Base-by-base conservation (phyloP, 176 grass and related monocot genomes). In the Neostapfia colusana region DNA sequence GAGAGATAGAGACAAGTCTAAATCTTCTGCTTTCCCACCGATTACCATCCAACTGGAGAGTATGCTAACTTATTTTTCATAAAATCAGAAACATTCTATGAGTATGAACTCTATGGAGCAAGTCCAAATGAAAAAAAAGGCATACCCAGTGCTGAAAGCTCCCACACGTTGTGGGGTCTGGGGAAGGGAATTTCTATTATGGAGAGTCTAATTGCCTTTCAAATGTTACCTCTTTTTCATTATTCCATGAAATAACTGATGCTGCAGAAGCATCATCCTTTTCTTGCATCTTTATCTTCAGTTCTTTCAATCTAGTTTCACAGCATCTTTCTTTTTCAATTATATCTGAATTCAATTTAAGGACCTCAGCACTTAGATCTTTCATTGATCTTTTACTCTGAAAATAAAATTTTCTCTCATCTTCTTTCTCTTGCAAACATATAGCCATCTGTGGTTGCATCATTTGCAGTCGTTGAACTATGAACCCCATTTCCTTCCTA, bases 221-320 rank as follows among this genome's bases (percentile, higher is more conserved):
- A 90, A 86, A 58, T 18, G 7, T 59, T 97, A 97, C 91, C 94
- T 91, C 86, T 61, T 85, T 97, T 74, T 81, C 74, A 69, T 79
- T 83, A 45, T 67, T 59, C 91, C 84, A 93, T 44, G 59, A 88
- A 75, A 70, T 65, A 82, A 80, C 73, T 75, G 84, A 85, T 80
- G 69, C 67, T 69, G 56, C 39, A 43, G 71, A 46, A 15, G 67
- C 79, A 43, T 69, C 73, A 5, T 85, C 86, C 6, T 81, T 55
- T 66, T 35, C 44, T 72, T 87, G 78, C 49, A 97, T 79, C 63
- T 82, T 85, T 40, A 63, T 85, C 69, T 85, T 74, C 86, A 91
- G 55, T 40, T 91, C 79, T 62, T 80, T 62, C 86, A 97, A 50
- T 41, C 42, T 79, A 84, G 68, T 14, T 85, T 78, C 62, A 69